These are phyloP conservation scores for Spathaspora arborariae DNA, from an alignment of 805 yeast species.

Conservation along the genomic window DNA sequence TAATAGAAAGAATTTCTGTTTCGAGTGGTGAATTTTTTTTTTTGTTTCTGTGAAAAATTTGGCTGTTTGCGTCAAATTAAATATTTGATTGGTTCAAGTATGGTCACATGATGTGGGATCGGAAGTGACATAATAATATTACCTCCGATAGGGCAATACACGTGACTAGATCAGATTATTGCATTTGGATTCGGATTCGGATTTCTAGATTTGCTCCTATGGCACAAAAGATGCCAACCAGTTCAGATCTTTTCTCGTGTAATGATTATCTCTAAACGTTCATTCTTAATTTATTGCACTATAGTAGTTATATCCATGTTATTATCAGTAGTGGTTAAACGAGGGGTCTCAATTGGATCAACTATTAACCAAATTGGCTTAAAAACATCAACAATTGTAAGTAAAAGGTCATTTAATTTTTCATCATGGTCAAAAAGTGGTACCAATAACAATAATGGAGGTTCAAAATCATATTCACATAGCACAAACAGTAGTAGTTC, in stretches of 20 bases:
- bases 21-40: not conserved
- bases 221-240: not conserved
- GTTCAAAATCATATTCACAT: constrained; percentile 10
- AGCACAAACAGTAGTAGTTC: constrained; percentile 15
- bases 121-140: not conserved
- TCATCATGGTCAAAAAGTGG: constrained; percentile 14
- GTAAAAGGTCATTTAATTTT: constrained; percentile 16
- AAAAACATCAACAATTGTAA: constrained; percentile 6
- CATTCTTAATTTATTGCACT: constrained; percentile 10
- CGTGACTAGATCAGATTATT: not conserved
- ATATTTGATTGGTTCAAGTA: constrained; percentile 1
- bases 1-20: not conserved
- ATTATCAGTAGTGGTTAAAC: constrained; percentile 14
- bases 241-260: not conserved
- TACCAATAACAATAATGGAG: constrained; percentile 3
- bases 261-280: not conserved
- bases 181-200: not conserved
- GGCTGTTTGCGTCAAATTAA: not conserved
- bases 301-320: constrained; percentile 18
- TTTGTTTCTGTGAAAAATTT: not conserved
- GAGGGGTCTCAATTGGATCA: constrained; percentile 8
- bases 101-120: not conserved
- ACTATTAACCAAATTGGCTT: constrained; percentile 7
- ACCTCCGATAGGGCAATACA: not conserved
- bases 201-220: not conserved